A percentile compares a stretch with the other conserved stretches of the same genome.
Evolutionary conservation across 371 early-diverging fungal genomes (phyloP).

Genomic region (Catenaria anguillulae): DNA sequence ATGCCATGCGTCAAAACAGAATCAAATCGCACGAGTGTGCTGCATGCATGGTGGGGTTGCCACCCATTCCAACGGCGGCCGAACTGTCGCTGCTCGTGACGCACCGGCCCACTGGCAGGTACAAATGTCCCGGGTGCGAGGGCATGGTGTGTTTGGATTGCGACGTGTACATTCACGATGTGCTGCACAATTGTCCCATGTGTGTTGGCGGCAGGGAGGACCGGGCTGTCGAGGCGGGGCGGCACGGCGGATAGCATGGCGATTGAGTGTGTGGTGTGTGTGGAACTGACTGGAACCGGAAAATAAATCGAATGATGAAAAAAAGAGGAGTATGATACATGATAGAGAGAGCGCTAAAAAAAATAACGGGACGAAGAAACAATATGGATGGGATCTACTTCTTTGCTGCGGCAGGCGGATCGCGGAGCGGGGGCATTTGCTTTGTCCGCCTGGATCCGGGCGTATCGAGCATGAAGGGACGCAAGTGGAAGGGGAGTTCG

Average conservation of each 20-base stretch:
- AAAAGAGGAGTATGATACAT: too few relatives aligned
- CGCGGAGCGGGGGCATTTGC: background rate
- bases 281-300: too few relatives aligned
- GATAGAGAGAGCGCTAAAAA: too few relatives aligned
- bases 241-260: too few relatives aligned
- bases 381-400: background rate
- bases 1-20: background rate
- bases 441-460: background rate
- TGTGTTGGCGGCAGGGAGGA: conserved; percentile 21
- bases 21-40: background rate
- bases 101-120: conserved; percentile 26
- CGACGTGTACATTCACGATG: conserved; percentile 84
- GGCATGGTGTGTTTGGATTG: conserved; percentile 82
- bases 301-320: too few relatives aligned
- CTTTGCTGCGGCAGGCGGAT: background rate
- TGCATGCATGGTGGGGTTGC: background rate
- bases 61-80: background rate
- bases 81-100: conserved; percentile 11
- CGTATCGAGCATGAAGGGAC: background rate
- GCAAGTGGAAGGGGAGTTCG: background rate
- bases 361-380: too few relatives aligned
- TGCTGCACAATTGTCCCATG: conserved; percentile 84
- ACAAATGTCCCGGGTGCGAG: conserved; percentile 59
- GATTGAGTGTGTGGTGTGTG: too few relatives aligned
- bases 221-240: too few relatives aligned